A percentile compares a stretch with the other conserved stretches of the same genome.
Evolutionary conservation across 2,329 filamentous ascomycete genomes (phyloP).

Genomic region (Nemania diffusa): DNA sequence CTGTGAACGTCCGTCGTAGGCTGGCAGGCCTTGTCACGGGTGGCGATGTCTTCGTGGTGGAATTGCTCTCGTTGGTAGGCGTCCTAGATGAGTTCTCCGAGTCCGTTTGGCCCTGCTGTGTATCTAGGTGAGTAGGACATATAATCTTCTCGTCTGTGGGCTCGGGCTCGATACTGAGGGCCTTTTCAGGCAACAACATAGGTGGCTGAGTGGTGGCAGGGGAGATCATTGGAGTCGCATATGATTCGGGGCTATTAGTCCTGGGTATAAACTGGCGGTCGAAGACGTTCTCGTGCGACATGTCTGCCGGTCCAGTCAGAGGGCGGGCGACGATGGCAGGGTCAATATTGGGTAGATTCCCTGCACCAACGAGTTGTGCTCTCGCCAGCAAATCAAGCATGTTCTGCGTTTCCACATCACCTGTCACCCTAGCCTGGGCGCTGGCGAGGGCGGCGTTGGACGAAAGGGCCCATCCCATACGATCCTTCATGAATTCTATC

Average conservation of each 20-base stretch:
- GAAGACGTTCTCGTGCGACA: constrained; percentile 82
- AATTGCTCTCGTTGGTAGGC: constrained; percentile 66
- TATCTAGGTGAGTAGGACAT: constrained; percentile 34
- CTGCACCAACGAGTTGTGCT: constrained; percentile 79
- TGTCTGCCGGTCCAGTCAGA: constrained; percentile 80
- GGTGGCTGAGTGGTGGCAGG: constrained; percentile 45
- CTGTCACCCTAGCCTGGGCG: constrained; percentile 83
- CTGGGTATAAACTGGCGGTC: constrained; percentile 79
- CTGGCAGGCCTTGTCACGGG: constrained; percentile 70
- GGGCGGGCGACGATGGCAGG: constrained; percentile 65
- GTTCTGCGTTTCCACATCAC: constrained; percentile 86
- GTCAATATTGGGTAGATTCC: constrained; percentile 65
- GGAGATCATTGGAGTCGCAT: constrained; percentile 51
- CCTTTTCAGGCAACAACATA: constrained; percentile 27
- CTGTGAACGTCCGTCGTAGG: constrained; percentile 88
- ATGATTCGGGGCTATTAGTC: constrained; percentile 61
- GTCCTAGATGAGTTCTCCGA: constrained; percentile 65
- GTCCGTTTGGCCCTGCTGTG: constrained; percentile 44
- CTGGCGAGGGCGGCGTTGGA: constrained; percentile 80
- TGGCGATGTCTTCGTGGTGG: constrained; percentile 63
- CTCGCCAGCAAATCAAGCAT: constrained; percentile 89
- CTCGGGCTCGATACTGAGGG: constrained; percentile 11
- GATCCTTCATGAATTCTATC: constrained; percentile 96
- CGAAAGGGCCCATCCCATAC: constrained; percentile 79
- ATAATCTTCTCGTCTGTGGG: constrained; percentile 22